A percentile compares a stretch with the other conserved stretches of the same genome.
Evolutionary conservation across 2,329 filamentous ascomycete species (phyloP).

Genomic region (Penicillium sp.): DNA sequence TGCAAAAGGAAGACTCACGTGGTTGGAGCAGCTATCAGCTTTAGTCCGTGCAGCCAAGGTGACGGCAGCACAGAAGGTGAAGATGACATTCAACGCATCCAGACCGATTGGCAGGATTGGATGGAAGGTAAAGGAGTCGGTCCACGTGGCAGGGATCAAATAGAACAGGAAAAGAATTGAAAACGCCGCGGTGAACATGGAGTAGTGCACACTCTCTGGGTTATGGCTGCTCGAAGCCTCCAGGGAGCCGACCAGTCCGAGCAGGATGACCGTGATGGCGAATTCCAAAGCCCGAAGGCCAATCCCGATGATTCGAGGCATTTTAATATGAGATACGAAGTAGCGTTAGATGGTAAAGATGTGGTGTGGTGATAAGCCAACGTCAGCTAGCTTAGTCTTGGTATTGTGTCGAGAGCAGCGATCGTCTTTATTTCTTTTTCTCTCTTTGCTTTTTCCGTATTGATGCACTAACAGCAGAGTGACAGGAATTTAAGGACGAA

Average conservation of each 20-base stretch:
- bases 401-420: background rate
- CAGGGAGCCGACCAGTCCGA: slow-evolving; percentile 61
- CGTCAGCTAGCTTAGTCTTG: no score
- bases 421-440: background rate
- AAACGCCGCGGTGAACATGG: slow-evolving; percentile 47
- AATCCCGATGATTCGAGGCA: slow-evolving; percentile 10
- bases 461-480: background rate
- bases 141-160: slow-evolving; percentile 41
- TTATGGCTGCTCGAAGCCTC: slow-evolving; percentile 53
- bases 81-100: slow-evolving; percentile 46
- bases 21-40: slow-evolving; percentile 43
- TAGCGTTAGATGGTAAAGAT: no score
- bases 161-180: slow-evolving; percentile 48
- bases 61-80: slow-evolving; percentile 47
- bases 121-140: slow-evolving; percentile 36
- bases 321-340: background rate
- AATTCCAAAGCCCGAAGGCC: slow-evolving; percentile 38
- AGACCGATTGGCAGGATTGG: slow-evolving; percentile 42
- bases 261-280: slow-evolving; percentile 56
- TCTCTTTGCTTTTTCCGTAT: background rate
- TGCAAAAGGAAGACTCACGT: slow-evolving; percentile 30
- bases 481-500: background rate
- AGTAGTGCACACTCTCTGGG: slow-evolving; percentile 55
- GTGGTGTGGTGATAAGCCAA: no score
- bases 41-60: slow-evolving; percentile 46